These are phyloP conservation scores for Fusarium anthophilum DNA, from an alignment of 2,329 filamentous ascomycete species.

Conservation along the genomic window DNA sequence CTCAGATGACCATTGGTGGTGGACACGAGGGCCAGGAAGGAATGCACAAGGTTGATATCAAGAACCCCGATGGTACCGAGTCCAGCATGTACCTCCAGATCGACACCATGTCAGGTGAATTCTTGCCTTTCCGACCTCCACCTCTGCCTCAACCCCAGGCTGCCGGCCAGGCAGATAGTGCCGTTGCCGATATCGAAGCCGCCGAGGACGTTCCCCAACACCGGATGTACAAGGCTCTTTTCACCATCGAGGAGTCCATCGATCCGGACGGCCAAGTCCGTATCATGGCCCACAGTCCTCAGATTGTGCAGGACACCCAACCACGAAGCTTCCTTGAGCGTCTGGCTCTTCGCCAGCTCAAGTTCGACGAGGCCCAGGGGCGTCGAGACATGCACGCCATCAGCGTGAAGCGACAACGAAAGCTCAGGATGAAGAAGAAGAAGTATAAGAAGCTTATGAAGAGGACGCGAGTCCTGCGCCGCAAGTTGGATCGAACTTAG, in stretches of 20 bases:
- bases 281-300: slow-evolving; percentile 68
- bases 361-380: slow-evolving; percentile 63
- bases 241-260: slow-evolving; percentile 73
- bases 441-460: slow-evolving; percentile 99
- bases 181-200: slow-evolving; percentile 45
- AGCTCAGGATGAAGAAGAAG: slow-evolving; percentile 99
- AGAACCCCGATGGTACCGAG: slow-evolving; percentile 65
- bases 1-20: slow-evolving; percentile 58
- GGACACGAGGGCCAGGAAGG: slow-evolving; percentile 56
- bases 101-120: slow-evolving; percentile 73
- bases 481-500: slow-evolving; percentile 79
- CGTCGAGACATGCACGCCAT: slow-evolving; percentile 77
- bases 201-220: slow-evolving; percentile 55
- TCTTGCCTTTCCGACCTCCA: slow-evolving; percentile 86
- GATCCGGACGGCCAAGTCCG: slow-evolving; percentile 68
- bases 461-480: slow-evolving; percentile 85
- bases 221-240: slow-evolving; percentile 70
- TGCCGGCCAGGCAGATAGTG: slow-evolving; percentile 50
- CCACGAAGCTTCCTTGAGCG: slow-evolving; percentile 73
- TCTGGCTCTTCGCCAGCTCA: slow-evolving; percentile 71
- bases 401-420: slow-evolving; percentile 90
- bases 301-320: slow-evolving; percentile 61
- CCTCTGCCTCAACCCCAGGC: slow-evolving; percentile 74
- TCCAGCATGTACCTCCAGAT: slow-evolving; percentile 72
- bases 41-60: slow-evolving; percentile 61